Evolutionary conservation across 1,284 basidiomycete species (phyloP).

Genomic region (Vanrija sp.): DNA sequence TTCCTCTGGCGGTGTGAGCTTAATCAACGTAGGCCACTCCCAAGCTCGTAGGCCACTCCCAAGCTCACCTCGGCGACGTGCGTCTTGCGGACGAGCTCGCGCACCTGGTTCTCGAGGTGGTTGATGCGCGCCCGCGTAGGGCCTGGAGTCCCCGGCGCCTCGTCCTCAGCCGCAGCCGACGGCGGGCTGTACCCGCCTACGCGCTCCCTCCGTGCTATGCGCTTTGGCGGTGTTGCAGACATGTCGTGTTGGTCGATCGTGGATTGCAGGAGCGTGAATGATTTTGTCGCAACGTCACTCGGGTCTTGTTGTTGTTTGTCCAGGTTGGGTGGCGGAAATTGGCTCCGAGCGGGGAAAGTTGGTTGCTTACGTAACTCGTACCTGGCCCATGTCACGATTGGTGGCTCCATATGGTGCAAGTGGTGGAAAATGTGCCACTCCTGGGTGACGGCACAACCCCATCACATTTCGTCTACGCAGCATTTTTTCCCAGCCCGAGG

Average conservation of each 20-base stretch:
- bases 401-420: too few relatives aligned
- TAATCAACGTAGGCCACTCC: not conserved
- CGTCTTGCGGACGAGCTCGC: slow-evolving; percentile 35
- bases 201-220: not conserved
- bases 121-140: slow-evolving; percentile 32
- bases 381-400: too few relatives aligned
- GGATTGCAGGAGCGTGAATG: too few relatives aligned
- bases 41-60: not conserved
- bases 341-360: not conserved
- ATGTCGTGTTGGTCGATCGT: not conserved
- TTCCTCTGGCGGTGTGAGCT: slow-evolving; percentile 13
- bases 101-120: slow-evolving; percentile 30
- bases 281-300: not conserved
- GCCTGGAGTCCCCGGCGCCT: slow-evolving; percentile 31
- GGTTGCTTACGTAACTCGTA: not conserved
- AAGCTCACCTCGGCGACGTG: slow-evolving; percentile 27
- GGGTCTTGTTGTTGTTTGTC: too few relatives aligned
- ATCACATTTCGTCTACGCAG: too few relatives aligned
- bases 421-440: too few relatives aligned
- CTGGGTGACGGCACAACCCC: too few relatives aligned
- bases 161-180: not conserved
- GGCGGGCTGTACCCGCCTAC: not conserved
- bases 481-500: too few relatives aligned
- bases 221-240: slow-evolving; percentile 1
- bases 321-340: not conserved